Percentiles rank a stretch among this genome's conserved stretches.
These are phyloP conservation scores for Globisporangium paddicum DNA, from an alignment of 352 stramenopile species.

Conservation along the genomic window DNA sequence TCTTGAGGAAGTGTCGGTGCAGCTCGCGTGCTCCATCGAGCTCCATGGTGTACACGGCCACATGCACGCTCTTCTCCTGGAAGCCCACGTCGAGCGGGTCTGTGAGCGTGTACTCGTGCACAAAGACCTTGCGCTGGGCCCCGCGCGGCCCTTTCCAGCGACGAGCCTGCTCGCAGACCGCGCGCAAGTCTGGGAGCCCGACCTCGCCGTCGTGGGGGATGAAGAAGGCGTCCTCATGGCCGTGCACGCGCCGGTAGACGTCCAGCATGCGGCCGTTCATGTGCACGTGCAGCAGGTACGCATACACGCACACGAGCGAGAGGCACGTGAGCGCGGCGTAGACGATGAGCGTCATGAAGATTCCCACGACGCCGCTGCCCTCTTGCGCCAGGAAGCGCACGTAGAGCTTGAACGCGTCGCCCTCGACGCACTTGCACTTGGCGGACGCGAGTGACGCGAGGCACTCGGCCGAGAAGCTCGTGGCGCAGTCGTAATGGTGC, in stretches of 20 bases:
- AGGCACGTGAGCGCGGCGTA: conserved; percentile 61
- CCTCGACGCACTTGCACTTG: conserved; percentile 60
- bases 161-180: conserved; percentile 54
- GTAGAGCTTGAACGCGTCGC: conserved; percentile 90
- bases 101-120: conserved; percentile 73
- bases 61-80: conserved; percentile 64
- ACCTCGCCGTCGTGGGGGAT: conserved; percentile 88
- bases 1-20: conserved; percentile 86
- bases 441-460: conserved; percentile 31
- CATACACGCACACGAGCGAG: conserved; percentile 53
- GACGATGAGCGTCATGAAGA: conserved; percentile 72
- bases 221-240: conserved; percentile 69
- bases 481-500: conserved; percentile 73
- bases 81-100: conserved; percentile 67
- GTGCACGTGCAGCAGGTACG: conserved; percentile 84
- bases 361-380: conserved; percentile 73
- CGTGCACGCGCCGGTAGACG: conserved; percentile 77
- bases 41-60: conserved; percentile 79
- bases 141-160: conserved; percentile 61
- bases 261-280: conserved; percentile 90
- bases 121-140: conserved; percentile 66
- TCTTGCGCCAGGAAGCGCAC: conserved; percentile 66
- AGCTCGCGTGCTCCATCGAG: conserved; percentile 51
- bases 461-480: conserved; percentile 27
- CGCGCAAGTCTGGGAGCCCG: conserved; percentile 59